These are phyloP conservation scores for Amanita rubescens DNA, from an alignment of 768 basidiomycete genomes.

Conservation along the genomic window DNA sequence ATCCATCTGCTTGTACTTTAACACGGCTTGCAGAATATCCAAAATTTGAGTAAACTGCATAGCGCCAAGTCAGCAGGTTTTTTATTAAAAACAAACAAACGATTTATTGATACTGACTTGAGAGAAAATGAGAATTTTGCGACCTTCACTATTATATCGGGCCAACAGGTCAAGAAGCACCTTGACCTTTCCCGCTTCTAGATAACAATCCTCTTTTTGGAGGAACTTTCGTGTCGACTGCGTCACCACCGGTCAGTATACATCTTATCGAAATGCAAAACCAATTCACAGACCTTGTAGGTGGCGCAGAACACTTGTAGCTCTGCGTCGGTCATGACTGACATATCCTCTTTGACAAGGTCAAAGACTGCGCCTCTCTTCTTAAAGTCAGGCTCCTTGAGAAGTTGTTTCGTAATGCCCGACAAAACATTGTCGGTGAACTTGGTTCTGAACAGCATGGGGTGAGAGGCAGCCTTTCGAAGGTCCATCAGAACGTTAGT, in stretches of 20 bases:
- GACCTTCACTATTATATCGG: constrained; percentile 55
- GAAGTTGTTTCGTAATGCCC: constrained; percentile 69
- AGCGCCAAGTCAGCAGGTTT: neutral
- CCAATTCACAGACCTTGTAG: constrained; percentile 60
- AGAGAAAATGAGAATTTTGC: constrained; percentile 90
- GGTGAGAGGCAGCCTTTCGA: constrained; percentile 93
- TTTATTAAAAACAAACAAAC: too few relatives aligned
- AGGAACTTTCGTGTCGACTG: constrained; percentile 71
- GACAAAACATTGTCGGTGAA: constrained; percentile 75
- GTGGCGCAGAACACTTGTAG: constrained; percentile 78
- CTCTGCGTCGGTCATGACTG: constrained; percentile 97
- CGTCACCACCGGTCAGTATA: neutral
- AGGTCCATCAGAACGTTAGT: constrained; percentile 96
- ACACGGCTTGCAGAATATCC: constrained; percentile 82
- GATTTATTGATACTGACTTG: constrained; percentile 51
- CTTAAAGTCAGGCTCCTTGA: constrained; percentile 91
- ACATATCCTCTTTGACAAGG: constrained; percentile 94
- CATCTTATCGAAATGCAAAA: neutral
- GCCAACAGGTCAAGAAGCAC: constrained; percentile 66
- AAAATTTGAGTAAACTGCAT: constrained; percentile 89
- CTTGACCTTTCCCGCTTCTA: constrained; percentile 84
- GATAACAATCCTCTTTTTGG: constrained; percentile 66
- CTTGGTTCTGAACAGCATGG: constrained; percentile 85
- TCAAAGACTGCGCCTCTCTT: constrained; percentile 74
- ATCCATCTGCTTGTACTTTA: constrained; percentile 63